Base-by-base conservation (phyloP, 257 asterid genomes). In the Euphrasia confusa region DNA sequence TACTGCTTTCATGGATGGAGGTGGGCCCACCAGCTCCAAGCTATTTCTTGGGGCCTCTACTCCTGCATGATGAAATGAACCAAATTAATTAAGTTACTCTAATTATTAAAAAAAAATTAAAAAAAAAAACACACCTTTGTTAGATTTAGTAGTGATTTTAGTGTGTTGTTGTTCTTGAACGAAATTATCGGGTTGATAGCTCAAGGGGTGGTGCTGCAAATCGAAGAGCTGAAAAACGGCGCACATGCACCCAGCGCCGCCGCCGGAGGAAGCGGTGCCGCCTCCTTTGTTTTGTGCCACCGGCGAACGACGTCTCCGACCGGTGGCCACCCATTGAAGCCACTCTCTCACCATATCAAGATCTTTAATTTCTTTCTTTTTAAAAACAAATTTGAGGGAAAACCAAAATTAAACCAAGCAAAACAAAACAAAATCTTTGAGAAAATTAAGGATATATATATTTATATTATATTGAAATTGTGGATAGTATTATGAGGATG, bases 21-120 rank as follows among this genome's bases (percentile, higher is more conserved):
- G 14, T 53, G 79, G 61, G 58, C 76, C 83, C 24, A 72, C 87
- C 35, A 76, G 10, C 48, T 91, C 98, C 90, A 88, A 73, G 73
- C 95, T 91, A 76, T 88, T 91, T 66, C 98, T 86, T 59, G 95
- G 98, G 40, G 95, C 96, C 67, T 84, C 92, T 7, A 85, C 63
- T 27, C 95, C 96, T 85, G 81, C 79, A 79, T 68, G 54, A 21
- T 37, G 0, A 13, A 4, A 0, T 14, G 5, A 13, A 13, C 2
- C 64, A 14, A 26, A 26, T 2, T 0, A 4, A 27, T 26, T 3
- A 27, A 9, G 30, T 7, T 5, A 27, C n/a, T 26, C 8, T 10
- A 55, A 54, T 8, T 9, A 18, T 53, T 15, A 32, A 58, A 58
- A 10, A 14, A 13, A 40, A 37, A 5, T 11, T 3, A 10, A 13